These are phyloP conservation scores for Tripidium arundinaceum DNA, from an alignment of 202 grass and related monocot species.

Conservation along the genomic window DNA sequence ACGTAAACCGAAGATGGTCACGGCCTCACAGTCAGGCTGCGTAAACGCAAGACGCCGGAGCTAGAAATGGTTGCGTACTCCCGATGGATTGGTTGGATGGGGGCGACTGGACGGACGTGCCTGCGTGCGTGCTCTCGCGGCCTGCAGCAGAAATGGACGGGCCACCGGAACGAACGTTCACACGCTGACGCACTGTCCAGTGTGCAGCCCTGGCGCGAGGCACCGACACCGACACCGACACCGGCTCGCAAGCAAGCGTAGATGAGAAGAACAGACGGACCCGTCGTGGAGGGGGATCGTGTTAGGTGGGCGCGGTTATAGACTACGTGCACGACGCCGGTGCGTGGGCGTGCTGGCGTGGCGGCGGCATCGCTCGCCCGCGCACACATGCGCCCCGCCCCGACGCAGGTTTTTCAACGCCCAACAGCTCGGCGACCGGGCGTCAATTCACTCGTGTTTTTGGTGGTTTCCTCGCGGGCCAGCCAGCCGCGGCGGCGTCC, in stretches of 20 bases:
- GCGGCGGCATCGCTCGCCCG: neutral
- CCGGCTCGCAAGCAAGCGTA: neutral
- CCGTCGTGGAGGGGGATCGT: neutral
- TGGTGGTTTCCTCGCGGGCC: neutral
- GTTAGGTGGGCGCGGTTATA: neutral
- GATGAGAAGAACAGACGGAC: neutral
- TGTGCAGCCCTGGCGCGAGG: neutral
- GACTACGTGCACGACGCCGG: constrained; percentile 5
- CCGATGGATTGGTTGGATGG: neutral
- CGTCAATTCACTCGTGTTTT: constrained; percentile 7
- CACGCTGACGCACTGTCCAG: neutral
- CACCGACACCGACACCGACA: constrained; percentile 32
- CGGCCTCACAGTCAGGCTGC: too few relatives aligned
- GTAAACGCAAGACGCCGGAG: neutral
- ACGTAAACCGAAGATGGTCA: neutral
- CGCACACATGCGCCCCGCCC: neutral
- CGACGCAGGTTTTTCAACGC: neutral
- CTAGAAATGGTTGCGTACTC: neutral
- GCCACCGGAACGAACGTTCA: neutral
- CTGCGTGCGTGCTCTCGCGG: neutral
- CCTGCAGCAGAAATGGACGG: neutral
- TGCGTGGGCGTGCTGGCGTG: neutral
- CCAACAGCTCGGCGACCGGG: neutral
- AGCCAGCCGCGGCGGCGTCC: neutral
- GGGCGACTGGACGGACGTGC: neutral